A percentile compares a stretch with the other conserved stretches of the same genome.
Evolutionary conservation across 2,329 filamentous ascomycete species (phyloP).

Genomic region (Pseudogymnoascus sp.): DNA sequence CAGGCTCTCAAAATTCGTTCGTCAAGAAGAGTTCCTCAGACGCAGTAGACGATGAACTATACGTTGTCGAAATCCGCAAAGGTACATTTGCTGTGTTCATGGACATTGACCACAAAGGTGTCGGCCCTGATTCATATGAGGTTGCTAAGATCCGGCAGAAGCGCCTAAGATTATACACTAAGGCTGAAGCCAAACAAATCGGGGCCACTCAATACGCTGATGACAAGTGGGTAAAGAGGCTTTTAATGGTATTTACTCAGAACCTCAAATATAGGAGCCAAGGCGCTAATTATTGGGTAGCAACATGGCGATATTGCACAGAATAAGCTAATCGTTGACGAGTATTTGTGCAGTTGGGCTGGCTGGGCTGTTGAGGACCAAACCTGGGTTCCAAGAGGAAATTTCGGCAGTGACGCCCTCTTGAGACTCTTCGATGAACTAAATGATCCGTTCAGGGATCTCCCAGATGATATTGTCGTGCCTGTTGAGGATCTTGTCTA

Average conservation of each 20-base stretch:
- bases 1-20: neutral
- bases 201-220: neutral
- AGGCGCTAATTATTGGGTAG: neutral
- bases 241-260: slow-evolving; percentile 6
- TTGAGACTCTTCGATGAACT: neutral
- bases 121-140: neutral
- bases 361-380: slow-evolving; percentile 7
- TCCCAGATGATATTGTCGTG: neutral
- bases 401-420: neutral
- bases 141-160: slow-evolving; percentile 10
- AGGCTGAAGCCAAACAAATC: neutral
- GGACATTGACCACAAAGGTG: neutral
- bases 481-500: neutral
- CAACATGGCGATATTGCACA: neutral
- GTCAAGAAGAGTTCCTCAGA: neutral
- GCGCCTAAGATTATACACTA: slow-evolving; percentile 1
- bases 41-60: neutral
- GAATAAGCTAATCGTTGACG: neutral
- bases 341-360: slow-evolving; percentile 10
- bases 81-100: slow-evolving; percentile 1
- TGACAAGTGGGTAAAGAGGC: slow-evolving; percentile 7
- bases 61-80: slow-evolving; percentile 1
- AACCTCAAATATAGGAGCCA: neutral
- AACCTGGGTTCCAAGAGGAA: neutral
- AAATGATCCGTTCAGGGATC: neutral